Conservation (phyloP, 768 basidiomycete genomes). For the Cantharellus cinnabarinus region DNA sequence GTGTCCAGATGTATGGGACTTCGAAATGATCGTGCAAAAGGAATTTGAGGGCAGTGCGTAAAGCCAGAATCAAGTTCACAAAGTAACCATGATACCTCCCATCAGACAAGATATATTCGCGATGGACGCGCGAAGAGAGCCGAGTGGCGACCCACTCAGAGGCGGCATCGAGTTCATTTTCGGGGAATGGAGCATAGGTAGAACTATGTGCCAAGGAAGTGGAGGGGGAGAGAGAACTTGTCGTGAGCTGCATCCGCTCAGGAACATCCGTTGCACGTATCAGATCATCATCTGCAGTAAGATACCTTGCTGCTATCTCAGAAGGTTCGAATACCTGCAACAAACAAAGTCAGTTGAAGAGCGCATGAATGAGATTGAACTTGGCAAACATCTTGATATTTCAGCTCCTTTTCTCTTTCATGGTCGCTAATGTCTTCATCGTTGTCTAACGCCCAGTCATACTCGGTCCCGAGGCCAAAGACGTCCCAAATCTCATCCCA, state of each 20-base stretch:
- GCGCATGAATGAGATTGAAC: conserved; percentile 2
- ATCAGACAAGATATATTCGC: conserved; percentile 48
- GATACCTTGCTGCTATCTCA: conserved; percentile 71
- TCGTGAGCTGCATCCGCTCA: conserved; percentile 85
- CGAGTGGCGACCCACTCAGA: conserved; percentile 77
- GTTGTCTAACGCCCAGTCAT: conserved; percentile 79
- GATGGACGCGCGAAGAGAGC: conserved; percentile 46
- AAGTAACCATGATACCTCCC: conserved; percentile 42
- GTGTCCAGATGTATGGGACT: conserved; percentile 87
- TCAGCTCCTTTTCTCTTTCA: conserved; percentile 48
- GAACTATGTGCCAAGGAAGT: conserved; percentile 28
- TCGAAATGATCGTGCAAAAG: conserved; percentile 80
- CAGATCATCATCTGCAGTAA: conserved; percentile 85
- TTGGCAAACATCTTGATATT: conserved; percentile 57
- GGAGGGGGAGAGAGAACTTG: conserved; percentile 55
- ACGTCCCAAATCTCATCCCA: conserved; percentile 94
- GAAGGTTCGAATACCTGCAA: conserved; percentile 89
- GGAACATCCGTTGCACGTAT: conserved; percentile 82
- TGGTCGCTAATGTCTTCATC: conserved; percentile 43
- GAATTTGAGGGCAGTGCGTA: conserved; percentile 56
- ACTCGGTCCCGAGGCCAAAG: conserved; percentile 91
- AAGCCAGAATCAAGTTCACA: conserved; percentile 51
- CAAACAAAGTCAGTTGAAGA: neutral
- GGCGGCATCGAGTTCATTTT: conserved; percentile 57
- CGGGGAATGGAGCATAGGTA: conserved; percentile 39